phyloP scores from a whole-genome alignment of 345 rosid species.

The Citrus reticulata region DNA sequence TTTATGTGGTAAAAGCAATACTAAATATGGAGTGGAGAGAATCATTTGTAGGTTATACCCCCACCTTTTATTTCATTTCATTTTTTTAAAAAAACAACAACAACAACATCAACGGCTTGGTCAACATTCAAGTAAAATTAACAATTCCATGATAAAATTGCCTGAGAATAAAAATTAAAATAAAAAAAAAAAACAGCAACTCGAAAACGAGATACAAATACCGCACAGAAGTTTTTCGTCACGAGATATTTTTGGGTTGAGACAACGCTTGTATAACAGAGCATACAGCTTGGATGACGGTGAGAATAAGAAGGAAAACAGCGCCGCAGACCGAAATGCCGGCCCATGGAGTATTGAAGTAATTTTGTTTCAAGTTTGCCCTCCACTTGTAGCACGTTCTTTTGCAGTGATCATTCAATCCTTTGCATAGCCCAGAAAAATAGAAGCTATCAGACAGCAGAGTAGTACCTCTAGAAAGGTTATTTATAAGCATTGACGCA shows the following conservation, averaged over 20 bases:
- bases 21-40: too few relatives aligned
- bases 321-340: conserved; percentile 17
- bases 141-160: too few relatives aligned
- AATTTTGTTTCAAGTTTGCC: conserved; percentile 14
- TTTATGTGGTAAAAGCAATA: too few relatives aligned
- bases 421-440: background rate
- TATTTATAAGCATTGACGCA: conserved; percentile 7
- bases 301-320: conserved; percentile 9
- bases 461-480: conserved; percentile 3
- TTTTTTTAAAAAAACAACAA: too few relatives aligned
- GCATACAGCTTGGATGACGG: conserved; percentile 14
- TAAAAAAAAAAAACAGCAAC: too few relatives aligned
- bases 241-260: background rate
- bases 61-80: too few relatives aligned
- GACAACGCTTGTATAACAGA: background rate
- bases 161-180: too few relatives aligned
- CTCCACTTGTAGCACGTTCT: background rate
- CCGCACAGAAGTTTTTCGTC: background rate
- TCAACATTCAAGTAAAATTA: too few relatives aligned
- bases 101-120: too few relatives aligned
- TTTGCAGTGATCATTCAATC: conserved; percentile 5
- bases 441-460: background rate
- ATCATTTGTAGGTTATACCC: too few relatives aligned
- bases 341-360: conserved; percentile 24
- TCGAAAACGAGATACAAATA: too few relatives aligned